These are phyloP conservation scores for Paracamarosporium sp. DNA, from an alignment of 2,329 filamentous ascomycete species.

Conservation along the genomic window DNA sequence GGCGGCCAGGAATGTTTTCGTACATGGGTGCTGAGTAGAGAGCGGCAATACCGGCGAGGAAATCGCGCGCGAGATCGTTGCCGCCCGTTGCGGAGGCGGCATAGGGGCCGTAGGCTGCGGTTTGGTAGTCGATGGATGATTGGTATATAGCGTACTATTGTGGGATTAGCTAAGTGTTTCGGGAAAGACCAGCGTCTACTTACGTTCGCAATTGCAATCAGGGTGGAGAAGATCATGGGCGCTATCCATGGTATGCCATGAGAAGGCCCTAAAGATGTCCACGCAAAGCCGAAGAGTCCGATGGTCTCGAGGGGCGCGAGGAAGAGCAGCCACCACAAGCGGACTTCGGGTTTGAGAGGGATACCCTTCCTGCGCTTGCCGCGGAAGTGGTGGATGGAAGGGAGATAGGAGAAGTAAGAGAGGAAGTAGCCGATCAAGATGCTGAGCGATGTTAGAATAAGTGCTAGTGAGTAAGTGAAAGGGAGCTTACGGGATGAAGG, in stretches of 20 bases:
- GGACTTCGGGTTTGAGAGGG: constrained; percentile 61
- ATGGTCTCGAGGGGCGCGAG: constrained; percentile 68
- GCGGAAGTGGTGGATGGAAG: constrained; percentile 60
- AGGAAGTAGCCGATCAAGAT: constrained; percentile 72
- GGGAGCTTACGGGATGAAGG: constrained; percentile 62
- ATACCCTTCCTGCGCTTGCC: constrained; percentile 49
- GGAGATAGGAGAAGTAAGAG: constrained; percentile 66
- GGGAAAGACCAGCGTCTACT: constrained; percentile 32
- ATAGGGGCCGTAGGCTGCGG: constrained; percentile 74
- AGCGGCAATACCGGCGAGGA: constrained; percentile 74
- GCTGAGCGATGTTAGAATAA: constrained; percentile 10
- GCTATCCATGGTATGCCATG: constrained; percentile 69
- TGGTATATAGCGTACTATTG: constrained; percentile 70
- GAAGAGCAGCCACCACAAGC: constrained; percentile 70
- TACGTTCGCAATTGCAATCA: constrained; percentile 74
- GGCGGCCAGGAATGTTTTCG: constrained; percentile 41
- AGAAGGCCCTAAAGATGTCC: constrained; percentile 68
- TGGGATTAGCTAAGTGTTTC: not conserved
- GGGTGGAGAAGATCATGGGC: constrained; percentile 67
- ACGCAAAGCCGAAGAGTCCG: constrained; percentile 74
- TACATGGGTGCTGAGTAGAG: constrained; percentile 66
- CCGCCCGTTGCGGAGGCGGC: constrained; percentile 77
- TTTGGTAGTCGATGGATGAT: constrained; percentile 80
- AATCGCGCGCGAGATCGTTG: constrained; percentile 76
- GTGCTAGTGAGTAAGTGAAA: not conserved